Evolutionary conservation across 108 stramenopile species (phyloP), one percentile per base, ranked within the genome.

Genomic region (Cafeteria roenbergensis): DNA sequence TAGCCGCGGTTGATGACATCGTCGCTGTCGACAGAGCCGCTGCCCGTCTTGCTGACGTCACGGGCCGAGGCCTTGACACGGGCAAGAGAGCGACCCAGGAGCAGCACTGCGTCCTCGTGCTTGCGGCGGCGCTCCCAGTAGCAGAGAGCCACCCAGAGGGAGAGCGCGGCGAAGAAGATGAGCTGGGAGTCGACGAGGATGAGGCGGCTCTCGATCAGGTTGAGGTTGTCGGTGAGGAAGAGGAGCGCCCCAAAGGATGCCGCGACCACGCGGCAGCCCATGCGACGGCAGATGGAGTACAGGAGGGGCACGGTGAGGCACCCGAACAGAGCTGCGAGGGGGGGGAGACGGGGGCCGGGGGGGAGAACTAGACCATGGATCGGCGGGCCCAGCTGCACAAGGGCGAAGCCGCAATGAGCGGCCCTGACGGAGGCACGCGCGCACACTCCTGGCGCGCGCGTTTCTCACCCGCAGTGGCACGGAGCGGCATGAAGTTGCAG

Each of bases 111-210:
- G 52, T 53, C 24, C 52, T 21, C 21, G 32, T 57, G 56, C 32
- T 12, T 4, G 9, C 14, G 8, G 9, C 56, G 14, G 2, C 59
- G 59, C 37, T 38, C 20, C 17, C 2, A 61, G n/a, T 24, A 38
- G 59, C 59, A 61, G 20, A 37, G 59, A 22, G 29, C 59, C 8
- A 61, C 30, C 21, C 22, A 38, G 59, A 61, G 36, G 22, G 22
- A 61, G 29, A n/a, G 2, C 59, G 30, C 34, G 20, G n/a, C 3
- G 36, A 22, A 61, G 22, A 61, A 27, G 22, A 61, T 61, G 24
- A 61, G 37, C 37, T 61, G 59, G 8, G 59, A 61, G 59, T 61
- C 59, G 17, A n/a, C 22, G 20, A 61, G 59, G 59, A 61, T 61
- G 24, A 61, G n/a, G 36, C 59, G 59, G 34, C 36, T 37, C 59